Evolutionary conservation across 2,329 filamentous ascomycete genomes (phyloP).

Genomic region (Hypoxylon sp.): DNA sequence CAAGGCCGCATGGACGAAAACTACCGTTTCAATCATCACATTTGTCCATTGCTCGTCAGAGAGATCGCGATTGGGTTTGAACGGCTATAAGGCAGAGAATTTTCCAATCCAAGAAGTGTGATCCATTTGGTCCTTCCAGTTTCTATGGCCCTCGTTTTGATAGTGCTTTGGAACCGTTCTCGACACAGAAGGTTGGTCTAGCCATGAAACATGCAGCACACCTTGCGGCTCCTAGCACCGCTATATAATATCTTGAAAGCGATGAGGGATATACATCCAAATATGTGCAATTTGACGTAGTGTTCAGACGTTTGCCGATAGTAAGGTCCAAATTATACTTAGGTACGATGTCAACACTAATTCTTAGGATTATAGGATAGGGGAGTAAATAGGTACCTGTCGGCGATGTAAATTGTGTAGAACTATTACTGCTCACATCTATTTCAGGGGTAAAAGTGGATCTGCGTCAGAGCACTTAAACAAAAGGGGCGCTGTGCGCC

Average conservation of each 20-base stretch:
- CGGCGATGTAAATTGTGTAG: too few relatives aligned
- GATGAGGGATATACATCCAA: too few relatives aligned
- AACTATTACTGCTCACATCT: too few relatives aligned
- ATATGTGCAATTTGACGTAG: not conserved
- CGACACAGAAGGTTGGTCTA: constrained; percentile 58
- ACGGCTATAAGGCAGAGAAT: constrained; percentile 64
- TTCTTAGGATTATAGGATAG: too few relatives aligned
- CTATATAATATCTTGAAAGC: constrained; percentile 55
- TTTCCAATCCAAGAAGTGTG: constrained; percentile 52
- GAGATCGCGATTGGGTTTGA: constrained; percentile 60
- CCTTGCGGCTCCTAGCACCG: constrained; percentile 56
- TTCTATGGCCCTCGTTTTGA: constrained; percentile 48
- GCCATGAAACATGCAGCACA: constrained; percentile 72
- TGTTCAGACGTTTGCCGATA: not conserved
- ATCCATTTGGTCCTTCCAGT: constrained; percentile 43
- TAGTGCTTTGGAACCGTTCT: constrained; percentile 61
- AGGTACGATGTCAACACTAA: too few relatives aligned
- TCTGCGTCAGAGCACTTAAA: too few relatives aligned
- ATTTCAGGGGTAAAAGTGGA: too few relatives aligned
- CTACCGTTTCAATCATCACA: constrained; percentile 61
- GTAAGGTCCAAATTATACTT: too few relatives aligned
- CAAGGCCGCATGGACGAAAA: constrained; percentile 76
- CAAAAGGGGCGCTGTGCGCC: too few relatives aligned
- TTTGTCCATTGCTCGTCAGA: constrained; percentile 56
- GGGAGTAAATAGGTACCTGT: too few relatives aligned